phyloP scores from a whole-genome alignment of 2,329 filamentous ascomycete genomes.

The Curvularia lunata region DNA sequence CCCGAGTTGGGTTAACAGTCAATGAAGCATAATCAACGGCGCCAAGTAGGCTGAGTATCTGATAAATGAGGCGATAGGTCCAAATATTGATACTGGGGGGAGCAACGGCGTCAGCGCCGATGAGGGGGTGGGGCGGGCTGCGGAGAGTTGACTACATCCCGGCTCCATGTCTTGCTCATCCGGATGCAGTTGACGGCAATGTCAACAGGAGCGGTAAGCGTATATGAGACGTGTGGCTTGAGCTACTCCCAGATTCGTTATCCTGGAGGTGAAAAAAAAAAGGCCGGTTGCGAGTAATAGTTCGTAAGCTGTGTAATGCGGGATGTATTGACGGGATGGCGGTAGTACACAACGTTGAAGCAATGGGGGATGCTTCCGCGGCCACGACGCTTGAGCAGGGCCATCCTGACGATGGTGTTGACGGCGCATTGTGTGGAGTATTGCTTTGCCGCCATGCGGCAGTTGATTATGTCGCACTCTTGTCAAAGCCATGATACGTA shows the following conservation, averaged over 20 bases:
- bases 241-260: not conserved
- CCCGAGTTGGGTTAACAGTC: not conserved
- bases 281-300: slow-evolving; percentile 2
- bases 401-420: slow-evolving; percentile 16
- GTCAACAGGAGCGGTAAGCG: slow-evolving; percentile 7
- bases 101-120: not conserved
- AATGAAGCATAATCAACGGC: not conserved
- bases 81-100: not conserved
- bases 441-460: slow-evolving; percentile 20
- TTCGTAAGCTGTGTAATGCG: slow-evolving; percentile 17
- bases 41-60: not conserved
- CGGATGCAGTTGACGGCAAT: not conserved
- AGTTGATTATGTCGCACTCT: slow-evolving; percentile 15
- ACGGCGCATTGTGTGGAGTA: slow-evolving; percentile 15
- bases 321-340: slow-evolving; percentile 29
- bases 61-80: not conserved
- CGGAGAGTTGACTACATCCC: not conserved
- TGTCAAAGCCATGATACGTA: slow-evolving; percentile 14
- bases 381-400: slow-evolving; percentile 19
- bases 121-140: not conserved
- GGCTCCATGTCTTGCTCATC: not conserved
- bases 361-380: slow-evolving; percentile 21
- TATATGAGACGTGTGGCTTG: slow-evolving; percentile 11
- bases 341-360: slow-evolving; percentile 17
- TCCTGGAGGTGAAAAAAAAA: slow-evolving; percentile 7